phyloP scores from a whole-genome alignment of 208 protist species.

The Trypanosoma avium region DNA sequence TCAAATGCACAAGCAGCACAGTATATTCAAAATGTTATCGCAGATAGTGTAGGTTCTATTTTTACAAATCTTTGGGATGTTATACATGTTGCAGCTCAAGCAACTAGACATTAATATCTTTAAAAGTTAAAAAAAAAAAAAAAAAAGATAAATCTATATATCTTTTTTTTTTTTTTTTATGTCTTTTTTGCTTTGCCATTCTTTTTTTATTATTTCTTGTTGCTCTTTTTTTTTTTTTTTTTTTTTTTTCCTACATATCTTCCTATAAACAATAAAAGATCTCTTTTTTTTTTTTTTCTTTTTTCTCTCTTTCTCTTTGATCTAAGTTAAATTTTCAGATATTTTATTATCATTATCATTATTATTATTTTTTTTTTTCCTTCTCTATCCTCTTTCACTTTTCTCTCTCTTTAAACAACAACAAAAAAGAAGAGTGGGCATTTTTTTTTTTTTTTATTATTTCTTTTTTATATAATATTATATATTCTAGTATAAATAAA shows the following conservation, averaged over 20 bases:
- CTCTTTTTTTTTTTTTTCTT: neutral
- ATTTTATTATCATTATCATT: neutral
- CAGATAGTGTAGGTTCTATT: constrained; percentile 92
- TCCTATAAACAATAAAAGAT: no score
- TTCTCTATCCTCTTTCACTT: neutral
- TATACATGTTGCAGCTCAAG: constrained; percentile 84
- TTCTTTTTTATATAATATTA: neutral
- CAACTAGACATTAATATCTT: constrained; percentile 47
- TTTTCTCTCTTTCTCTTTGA: neutral
- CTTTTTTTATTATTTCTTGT: no score
- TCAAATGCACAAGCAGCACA: constrained; percentile 91
- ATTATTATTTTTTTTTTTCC: neutral
- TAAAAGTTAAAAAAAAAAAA: neutral
- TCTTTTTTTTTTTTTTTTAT: neutral
- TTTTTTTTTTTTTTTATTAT: no score
- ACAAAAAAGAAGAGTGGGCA: no score
- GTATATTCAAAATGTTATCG: constrained; percentile 93
- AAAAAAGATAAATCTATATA: neutral
- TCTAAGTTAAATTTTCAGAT: neutral
- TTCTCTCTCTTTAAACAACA: no score
- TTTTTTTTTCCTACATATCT: neutral
- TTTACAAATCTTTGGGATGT: constrained; percentile 92
- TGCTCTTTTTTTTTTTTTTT: neutral
- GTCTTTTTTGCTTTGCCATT: neutral
- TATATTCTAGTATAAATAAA: neutral